Base-by-base conservation (phyloP, 805 yeast species). In the Jamesozyma spencerorum region DNA sequence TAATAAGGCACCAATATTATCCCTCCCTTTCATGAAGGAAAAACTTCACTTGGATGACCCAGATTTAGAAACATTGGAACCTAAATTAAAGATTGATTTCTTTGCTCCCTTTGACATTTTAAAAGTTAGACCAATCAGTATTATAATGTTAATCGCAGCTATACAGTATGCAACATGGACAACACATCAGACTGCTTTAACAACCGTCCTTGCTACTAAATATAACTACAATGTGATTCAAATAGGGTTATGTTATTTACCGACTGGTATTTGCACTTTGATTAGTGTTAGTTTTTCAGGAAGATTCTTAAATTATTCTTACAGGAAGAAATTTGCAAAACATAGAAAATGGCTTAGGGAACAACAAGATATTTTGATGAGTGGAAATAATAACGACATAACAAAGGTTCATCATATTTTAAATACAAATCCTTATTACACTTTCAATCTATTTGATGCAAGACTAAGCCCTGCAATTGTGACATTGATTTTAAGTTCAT, bases 251-350 rank as follows among this genome's bases (percentile, higher is more conserved):
- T 75, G 85, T 40, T 86, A 77, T 51, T 65, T 86, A 30, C 82
- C 94, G 2, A 77, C 81, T 18, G 95, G 95, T n/a, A 49, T 74
- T 0, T 81, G 81, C 6, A 74, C 85, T 4, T 55, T 82, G 12
- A 29, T 68, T 1, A 85, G 90, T 18, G 74, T 88, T 0, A 45
- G 84, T 0, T 28, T 55, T 0, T 60, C 77, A 4, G 95, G 95
- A 1, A 64, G 67, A 46, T 31, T 75, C 4, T 53, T 83, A 48
- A 79, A 83, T 50, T 57, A 60, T 55, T 57, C 57, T 35, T 68
- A 68, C 48, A 45, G 51, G 31, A 44, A 45, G 8, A 49, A 52
- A 36, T 41, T 51, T 41, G 45, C 35, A 2, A 35, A 29, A 30
- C 53, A 53, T 42, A 47, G 48, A 31, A 18, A 26, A 8, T 62